phyloP scores from a whole-genome alignment of 305 asterid genomes.

The Fraxinus sp. region DNA sequence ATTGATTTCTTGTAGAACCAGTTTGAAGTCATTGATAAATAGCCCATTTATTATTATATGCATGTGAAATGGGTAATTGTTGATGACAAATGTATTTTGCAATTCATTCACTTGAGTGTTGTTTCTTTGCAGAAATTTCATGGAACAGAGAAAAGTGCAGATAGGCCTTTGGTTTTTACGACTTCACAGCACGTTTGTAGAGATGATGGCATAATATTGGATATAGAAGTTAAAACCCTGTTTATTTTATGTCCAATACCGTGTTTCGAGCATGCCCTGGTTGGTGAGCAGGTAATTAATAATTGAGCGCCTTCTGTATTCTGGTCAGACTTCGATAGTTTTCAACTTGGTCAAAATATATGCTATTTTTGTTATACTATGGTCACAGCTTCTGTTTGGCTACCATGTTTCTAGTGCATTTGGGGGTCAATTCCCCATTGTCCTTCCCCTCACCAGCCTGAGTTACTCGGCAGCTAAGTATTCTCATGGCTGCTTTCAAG shows the following conservation, averaged over 20 bases:
- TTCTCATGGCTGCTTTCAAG: not conserved
- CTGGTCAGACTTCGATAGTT: not conserved
- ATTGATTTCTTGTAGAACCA: not conserved
- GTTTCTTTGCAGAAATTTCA: not conserved
- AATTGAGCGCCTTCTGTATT: not conserved
- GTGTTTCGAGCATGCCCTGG: not conserved
- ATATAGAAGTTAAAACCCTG: not conserved
- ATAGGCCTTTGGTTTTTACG: not conserved
- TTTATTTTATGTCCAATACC: not conserved
- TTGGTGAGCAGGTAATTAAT: not conserved
- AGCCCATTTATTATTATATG: not conserved
- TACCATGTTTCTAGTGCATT: not conserved
- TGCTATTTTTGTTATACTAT: not conserved
- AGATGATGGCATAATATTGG: not conserved
- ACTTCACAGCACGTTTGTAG: not conserved
- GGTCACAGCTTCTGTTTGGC: not conserved
- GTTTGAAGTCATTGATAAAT: not conserved
- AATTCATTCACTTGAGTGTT: not conserved
- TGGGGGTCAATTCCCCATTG: not conserved
- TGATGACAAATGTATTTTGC: not conserved
- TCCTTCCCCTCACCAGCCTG: not conserved
- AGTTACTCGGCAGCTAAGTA: not conserved
- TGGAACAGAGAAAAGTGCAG: not conserved
- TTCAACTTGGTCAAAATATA: not conserved
- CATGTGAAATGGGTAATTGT: not conserved